Base-by-base conservation (phyloP, 768 basidiomycete species). In the Sporobolomyces pararoseus region DNA sequence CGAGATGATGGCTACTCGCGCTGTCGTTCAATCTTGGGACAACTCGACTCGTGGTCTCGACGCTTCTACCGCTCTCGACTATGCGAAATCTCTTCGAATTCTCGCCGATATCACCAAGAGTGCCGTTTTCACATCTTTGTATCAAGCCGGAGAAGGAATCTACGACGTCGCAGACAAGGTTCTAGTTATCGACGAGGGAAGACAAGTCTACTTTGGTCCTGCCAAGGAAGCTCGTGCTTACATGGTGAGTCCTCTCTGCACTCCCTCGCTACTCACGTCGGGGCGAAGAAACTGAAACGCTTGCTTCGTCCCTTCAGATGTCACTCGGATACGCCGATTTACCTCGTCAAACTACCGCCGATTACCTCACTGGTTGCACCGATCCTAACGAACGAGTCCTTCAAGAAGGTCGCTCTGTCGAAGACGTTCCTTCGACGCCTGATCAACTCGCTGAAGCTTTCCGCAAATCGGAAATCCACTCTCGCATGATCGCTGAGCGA, bases 321-420 rank as follows among this genome's bases (percentile, higher is more conserved):
- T 86, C 23, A 90, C 86, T 79, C 74, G 78, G 70, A 16, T 74
- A 63, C 79, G 84, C 84, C 44, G 70, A 73, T 69, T 68, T 74
- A 7, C 71, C 63, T 4, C 79, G 79, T 52, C 79, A 80, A 66
- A 80, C 80, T 19, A 78, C 78, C 13, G 80, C 80, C 62, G 81
- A 82, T 72, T 82, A 82, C 75, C 74, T 82, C 53, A 83, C 81
- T 32, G 80, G 80, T 31, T 78, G 82, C 70, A 82, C 91, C 12
- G 89, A 90, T 76, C 84, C 87, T 0, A 90, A 91, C 75, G 91
- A 95, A 80, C 88, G 91, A 31, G 88, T 87, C 77, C 88, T 89
- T 74, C 84, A 86, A 0, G 80, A 84, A 3, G 89, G 87, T 7
- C 84, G 83, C 29, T 85, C 86, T 14, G 82, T 81, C 17, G 70